Base-by-base conservation (phyloP, 805 yeast genomes). In the Scheffersomyces spartinae region DNA sequence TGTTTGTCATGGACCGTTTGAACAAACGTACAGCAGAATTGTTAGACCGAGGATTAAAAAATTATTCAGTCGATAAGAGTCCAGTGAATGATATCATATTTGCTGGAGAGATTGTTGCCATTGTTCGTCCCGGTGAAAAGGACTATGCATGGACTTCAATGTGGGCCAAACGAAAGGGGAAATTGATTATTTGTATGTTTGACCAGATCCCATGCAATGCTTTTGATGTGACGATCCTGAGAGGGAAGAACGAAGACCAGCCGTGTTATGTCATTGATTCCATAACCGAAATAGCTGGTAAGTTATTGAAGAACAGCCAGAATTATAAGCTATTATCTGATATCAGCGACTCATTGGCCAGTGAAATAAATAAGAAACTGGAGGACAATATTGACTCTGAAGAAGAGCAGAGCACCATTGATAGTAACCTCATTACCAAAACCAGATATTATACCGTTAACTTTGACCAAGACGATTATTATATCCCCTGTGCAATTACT, bases 21-120 rank as follows among this genome's bases (percentile, higher is more conserved):
- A 47, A 52, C 23, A 45, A 48, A 45, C 31, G 32, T 13, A 34
- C 34, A 7, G 27, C 40, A 7, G 33, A 29, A 21, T 31, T 26
- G 10, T 34, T 24, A 32, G 48, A 34, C 23, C 47, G 40, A 15
- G n/a, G n/a, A n/a, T n/a, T n/a, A n/a, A n/a, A n/a, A 25, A 30
- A 34, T 25, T 26, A 24, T 5, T 25, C 34, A 9, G 23, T 24
- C 7, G 36, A 28, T 9, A 26, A 26, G 27, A 42, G 28, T 8
- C 40, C 34, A 20, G 32, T 34, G 25, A 44, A 45, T 21, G 68
- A 68, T 31, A 64, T 75, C 26, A 69, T 77, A 1, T 80, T 80
- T 43, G 69, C 85, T 2, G 96, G 95, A 31, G 91, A 82, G 40
- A 73, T 85, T 24, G 73, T 84, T 8, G 94, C 93, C 7, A 78